Percentiles rank a stretch among this genome's conserved stretches.
Evolutionary conservation across 139 green algal species (phyloP).

Genomic region (Choricystis sp.): DNA sequence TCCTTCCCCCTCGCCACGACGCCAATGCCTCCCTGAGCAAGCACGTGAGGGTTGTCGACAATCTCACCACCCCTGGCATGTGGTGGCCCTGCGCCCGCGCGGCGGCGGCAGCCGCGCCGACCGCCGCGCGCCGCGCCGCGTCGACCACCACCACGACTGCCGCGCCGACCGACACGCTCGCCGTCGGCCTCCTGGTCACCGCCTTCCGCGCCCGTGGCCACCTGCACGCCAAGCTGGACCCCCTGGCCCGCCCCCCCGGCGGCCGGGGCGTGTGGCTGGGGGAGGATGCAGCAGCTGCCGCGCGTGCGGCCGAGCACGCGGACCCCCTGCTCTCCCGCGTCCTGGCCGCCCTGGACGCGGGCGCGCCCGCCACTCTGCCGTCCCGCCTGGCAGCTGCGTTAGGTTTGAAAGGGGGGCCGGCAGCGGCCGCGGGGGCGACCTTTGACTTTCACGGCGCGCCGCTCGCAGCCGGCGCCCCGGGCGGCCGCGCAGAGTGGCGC

Average conservation of each 20-base stretch:
- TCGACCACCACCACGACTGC: not conserved
- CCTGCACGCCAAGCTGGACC: constrained; percentile 33
- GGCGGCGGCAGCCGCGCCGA: too few relatives aligned
- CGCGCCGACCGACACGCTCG: constrained; percentile 12
- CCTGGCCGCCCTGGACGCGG: not conserved
- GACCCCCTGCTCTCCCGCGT: too few relatives aligned
- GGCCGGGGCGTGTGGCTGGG: constrained; percentile 21
- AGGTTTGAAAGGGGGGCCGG: not conserved
- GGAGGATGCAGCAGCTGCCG: constrained; percentile 3
- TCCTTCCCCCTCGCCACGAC: too few relatives aligned
- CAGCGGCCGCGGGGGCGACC: not conserved
- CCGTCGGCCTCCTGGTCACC: constrained; percentile 16
- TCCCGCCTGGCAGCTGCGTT: not conserved
- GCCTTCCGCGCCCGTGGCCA: constrained; percentile 28
- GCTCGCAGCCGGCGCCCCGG: not conserved
- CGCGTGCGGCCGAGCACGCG: constrained; percentile 2
- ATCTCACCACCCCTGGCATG: too few relatives aligned
- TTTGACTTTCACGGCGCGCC: constrained; percentile 1
- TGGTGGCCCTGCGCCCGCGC: too few relatives aligned
- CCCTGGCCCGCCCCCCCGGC: constrained; percentile 19
- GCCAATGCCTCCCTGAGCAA: too few relatives aligned
- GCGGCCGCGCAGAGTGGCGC: constrained; percentile 4
- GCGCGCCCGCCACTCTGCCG: not conserved
- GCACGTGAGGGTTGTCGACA: too few relatives aligned
- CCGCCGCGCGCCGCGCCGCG: too few relatives aligned